Evolutionary conservation across 192 early-diverging fungal genomes (phyloP).

Genomic region (Coemansia sp.): DNA sequence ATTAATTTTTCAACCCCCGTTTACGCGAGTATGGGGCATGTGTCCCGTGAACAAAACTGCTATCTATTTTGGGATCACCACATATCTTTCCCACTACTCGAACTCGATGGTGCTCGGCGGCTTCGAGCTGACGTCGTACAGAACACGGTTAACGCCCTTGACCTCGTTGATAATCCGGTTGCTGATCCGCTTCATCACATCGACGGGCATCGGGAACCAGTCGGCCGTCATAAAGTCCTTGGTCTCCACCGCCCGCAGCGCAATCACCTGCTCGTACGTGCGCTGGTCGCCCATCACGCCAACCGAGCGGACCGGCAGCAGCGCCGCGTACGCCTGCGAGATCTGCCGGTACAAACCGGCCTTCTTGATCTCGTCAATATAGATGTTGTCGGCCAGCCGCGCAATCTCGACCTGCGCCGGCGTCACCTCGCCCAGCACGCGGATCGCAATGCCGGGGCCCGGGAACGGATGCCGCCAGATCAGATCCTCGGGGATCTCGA

Average conservation of each 20-base stretch:
- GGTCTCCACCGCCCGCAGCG: constrained; percentile 91
- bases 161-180: constrained; percentile 99
- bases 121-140: constrained; percentile 96
- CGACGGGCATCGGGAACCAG: constrained; percentile 85
- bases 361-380: constrained; percentile 99
- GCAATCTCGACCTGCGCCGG: constrained; percentile 91
- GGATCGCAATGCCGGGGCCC: constrained; percentile 97
- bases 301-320: constrained; percentile 91
- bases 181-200: constrained; percentile 85
- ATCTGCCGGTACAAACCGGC: constrained; percentile 95
- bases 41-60: no score
- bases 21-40: no score
- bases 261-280: constrained; percentile 99
- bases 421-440: constrained; percentile 94
- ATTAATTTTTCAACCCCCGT: no score
- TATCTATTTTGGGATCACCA: no score
- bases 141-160: constrained; percentile 93
- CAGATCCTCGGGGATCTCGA: constrained; percentile 89
- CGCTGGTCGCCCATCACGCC: constrained; percentile 99
- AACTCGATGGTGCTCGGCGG: constrained; percentile 98
- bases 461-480: constrained; percentile 99
- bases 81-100: no score
- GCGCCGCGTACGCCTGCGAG: constrained; percentile 95
- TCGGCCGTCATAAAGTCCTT: constrained; percentile 99
- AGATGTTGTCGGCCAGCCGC: constrained; percentile 92